phyloP scores from a whole-genome alignment of 345 rosid genomes.

The Gossypium ekmanianum region DNA sequence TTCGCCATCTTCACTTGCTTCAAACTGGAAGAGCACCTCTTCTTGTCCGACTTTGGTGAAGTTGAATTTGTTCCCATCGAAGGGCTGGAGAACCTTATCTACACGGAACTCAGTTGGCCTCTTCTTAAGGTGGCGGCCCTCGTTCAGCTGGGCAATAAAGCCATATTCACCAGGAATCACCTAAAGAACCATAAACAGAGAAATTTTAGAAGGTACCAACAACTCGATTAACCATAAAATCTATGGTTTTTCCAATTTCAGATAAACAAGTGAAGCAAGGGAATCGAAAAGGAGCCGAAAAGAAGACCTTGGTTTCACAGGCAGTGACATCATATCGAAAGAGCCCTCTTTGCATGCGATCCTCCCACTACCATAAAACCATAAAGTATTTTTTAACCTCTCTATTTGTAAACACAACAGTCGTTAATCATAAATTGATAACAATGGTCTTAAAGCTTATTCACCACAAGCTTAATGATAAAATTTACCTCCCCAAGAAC shows the following conservation, averaged over 20 bases:
- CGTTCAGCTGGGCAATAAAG: slow-evolving; percentile 91
- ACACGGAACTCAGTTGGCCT: slow-evolving; percentile 94
- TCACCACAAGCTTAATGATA: slow-evolving; percentile 8
- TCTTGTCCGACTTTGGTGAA: slow-evolving; percentile 94
- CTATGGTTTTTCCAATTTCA: not conserved
- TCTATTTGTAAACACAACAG: not conserved
- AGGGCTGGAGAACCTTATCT: slow-evolving; percentile 88
- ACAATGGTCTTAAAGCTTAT: not conserved
- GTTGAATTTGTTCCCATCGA: slow-evolving; percentile 86
- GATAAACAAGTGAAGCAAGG: slow-evolving; percentile 6
- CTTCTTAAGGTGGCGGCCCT: slow-evolving; percentile 93
- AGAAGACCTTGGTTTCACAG: slow-evolving; percentile 79
- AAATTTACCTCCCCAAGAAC: slow-evolving; percentile 74
- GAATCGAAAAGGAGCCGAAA: not conserved
- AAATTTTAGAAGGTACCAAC: not conserved
- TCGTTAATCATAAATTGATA: not conserved
- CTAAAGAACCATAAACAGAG: slow-evolving; percentile 32
- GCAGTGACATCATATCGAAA: slow-evolving; percentile 95
- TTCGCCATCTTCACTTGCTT: slow-evolving; percentile 68
- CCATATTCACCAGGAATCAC: slow-evolving; percentile 83
- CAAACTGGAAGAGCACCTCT: slow-evolving; percentile 92
- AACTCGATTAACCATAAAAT: not conserved
- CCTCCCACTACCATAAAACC: slow-evolving; percentile 75
- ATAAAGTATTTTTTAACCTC: slow-evolving; percentile 13
- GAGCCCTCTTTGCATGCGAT: slow-evolving; percentile 81